phyloP scores from a whole-genome alignment of 306 rosid species.

The Citrullus amarus region DNA sequence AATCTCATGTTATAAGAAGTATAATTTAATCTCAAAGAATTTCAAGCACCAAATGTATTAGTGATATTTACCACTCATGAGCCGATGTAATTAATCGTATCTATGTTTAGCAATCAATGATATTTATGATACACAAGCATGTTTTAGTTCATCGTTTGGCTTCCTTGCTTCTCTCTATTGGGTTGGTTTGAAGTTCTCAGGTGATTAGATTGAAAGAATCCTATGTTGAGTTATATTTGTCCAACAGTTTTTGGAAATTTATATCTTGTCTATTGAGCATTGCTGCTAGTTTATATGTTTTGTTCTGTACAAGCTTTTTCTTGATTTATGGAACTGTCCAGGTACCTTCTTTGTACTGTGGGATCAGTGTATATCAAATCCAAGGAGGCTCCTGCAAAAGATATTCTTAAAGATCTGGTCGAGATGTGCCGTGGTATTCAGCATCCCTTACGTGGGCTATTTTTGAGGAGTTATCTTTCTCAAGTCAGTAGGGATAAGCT shows the following conservation, averaged over 20 bases:
- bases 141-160: background rate
- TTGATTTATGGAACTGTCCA: constrained; percentile 7
- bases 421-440: constrained; percentile 59
- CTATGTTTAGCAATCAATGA: background rate
- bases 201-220: background rate
- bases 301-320: background rate
- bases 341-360: constrained; percentile 49
- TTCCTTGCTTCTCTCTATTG: background rate
- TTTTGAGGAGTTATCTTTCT: constrained; percentile 54
- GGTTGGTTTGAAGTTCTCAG: background rate
- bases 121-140: background rate
- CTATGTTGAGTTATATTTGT: background rate
- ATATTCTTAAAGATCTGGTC: constrained; percentile 49
- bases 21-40: background rate
- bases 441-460: constrained; percentile 48
- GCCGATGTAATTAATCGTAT: background rate
- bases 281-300: background rate
- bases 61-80: background rate
- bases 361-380: constrained; percentile 55
- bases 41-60: background rate
- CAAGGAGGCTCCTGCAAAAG: constrained; percentile 55
- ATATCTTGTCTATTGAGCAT: background rate
- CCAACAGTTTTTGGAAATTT: background rate
- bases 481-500: constrained; percentile 54
- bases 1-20: background rate